These are phyloP conservation scores for Didymella glomerata DNA, from an alignment of 2,329 filamentous ascomycete genomes.

Conservation along the genomic window DNA sequence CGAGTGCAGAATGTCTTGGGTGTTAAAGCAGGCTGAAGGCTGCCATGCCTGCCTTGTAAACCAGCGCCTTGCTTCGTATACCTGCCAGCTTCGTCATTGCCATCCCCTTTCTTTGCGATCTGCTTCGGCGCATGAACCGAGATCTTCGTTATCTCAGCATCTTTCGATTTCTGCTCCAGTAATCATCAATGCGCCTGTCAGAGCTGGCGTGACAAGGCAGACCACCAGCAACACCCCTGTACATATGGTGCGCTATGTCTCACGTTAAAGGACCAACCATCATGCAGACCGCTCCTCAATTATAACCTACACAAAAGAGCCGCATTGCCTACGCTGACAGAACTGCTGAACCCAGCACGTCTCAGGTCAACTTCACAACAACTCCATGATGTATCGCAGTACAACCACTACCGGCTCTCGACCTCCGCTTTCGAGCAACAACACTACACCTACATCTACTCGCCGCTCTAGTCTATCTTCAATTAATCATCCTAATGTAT, in stretches of 20 bases:
- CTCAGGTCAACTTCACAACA: slow-evolving; percentile 10
- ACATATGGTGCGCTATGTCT: slow-evolving; percentile 26
- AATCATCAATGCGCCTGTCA: slow-evolving; percentile 27
- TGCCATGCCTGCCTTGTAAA: slow-evolving; percentile 17
- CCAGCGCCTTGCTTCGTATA: slow-evolving; percentile 12
- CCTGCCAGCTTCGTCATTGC: slow-evolving; percentile 17
- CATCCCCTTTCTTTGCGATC: slow-evolving; percentile 11
- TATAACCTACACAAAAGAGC: slow-evolving; percentile 29
- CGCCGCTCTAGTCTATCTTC: slow-evolving; percentile 26
- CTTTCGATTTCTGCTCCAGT: slow-evolving; percentile 14
- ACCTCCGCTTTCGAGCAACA: slow-evolving; percentile 27
- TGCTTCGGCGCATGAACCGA: slow-evolving; percentile 7
- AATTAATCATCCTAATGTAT: slow-evolving; percentile 27
- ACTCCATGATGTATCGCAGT: slow-evolving; percentile 13
- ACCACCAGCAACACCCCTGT: slow-evolving; percentile 32
- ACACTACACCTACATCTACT: slow-evolving; percentile 30
- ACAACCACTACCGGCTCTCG: slow-evolving; percentile 14
- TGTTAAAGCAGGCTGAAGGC: slow-evolving; percentile 19
- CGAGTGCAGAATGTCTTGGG: slow-evolving; percentile 15
- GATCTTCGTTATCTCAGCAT: slow-evolving; percentile 10
- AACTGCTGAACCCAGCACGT: slow-evolving; percentile 14
- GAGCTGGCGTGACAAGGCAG: slow-evolving; percentile 24
- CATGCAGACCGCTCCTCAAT: slow-evolving; percentile 31
- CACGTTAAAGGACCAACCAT: slow-evolving; percentile 27
- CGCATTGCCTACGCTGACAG: slow-evolving; percentile 12